phyloP scores from a whole-genome alignment of 2,329 filamentous ascomycete genomes.

The Venturia nashicola region DNA sequence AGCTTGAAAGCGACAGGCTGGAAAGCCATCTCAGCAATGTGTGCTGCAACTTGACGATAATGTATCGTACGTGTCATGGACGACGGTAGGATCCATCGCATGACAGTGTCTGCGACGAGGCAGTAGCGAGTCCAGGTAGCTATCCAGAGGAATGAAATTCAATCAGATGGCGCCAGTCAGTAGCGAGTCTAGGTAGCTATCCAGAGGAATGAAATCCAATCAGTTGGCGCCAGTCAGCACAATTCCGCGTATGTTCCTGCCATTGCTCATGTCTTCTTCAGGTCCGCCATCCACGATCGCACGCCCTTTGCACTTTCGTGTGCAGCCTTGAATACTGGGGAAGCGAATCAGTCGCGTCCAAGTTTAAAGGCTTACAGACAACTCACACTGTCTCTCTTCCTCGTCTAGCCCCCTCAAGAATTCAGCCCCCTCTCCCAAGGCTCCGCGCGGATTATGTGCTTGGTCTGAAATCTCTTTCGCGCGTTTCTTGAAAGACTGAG shows the following conservation, averaged over 20 bases:
- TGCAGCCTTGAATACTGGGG: conserved; percentile 33
- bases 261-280: conserved; percentile 23
- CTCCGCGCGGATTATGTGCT: conserved; percentile 70
- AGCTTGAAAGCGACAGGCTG: too few species aligned
- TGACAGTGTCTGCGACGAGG: too few species aligned
- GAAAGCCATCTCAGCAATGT: too few species aligned
- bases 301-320: conserved; percentile 36
- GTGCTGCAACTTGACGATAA: too few species aligned
- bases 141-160: too few species aligned
- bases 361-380: background rate
- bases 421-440: conserved; percentile 54
- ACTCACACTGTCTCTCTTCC: conserved; percentile 59
- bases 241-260: background rate
- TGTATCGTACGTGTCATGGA: too few species aligned
- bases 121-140: too few species aligned
- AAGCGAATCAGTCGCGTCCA: conserved; percentile 5
- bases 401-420: conserved; percentile 85
- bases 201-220: too few species aligned
- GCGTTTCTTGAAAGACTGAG: conserved; percentile 64
- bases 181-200: too few species aligned
- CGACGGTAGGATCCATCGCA: too few species aligned
- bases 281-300: conserved; percentile 30
- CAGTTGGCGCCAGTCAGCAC: too few species aligned
- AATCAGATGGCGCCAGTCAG: too few species aligned
- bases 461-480: conserved; percentile 78